Evolutionary conservation across 495 filamentous ascomycete genomes (phyloP).

Genomic region (Apiosordaria backusii): DNA sequence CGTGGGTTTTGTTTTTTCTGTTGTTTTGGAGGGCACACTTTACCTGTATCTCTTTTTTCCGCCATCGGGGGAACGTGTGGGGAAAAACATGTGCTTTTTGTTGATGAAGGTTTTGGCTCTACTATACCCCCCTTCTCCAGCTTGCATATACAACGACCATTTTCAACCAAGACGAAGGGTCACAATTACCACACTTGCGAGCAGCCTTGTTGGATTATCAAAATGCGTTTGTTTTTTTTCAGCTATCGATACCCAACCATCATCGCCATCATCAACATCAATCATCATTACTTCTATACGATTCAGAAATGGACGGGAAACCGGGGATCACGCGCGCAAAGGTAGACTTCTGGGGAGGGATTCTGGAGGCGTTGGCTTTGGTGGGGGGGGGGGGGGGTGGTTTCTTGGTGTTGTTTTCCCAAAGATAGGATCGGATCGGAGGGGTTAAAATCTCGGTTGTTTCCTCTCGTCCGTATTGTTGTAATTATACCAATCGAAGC

Average conservation of each 20-base stretch:
- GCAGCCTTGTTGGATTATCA: not conserved
- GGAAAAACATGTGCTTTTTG: constrained; percentile 3
- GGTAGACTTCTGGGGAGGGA: not conserved
- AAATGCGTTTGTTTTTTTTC: not conserved
- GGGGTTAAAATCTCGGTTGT: not conserved
- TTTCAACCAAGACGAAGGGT: not conserved
- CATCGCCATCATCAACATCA: not conserved
- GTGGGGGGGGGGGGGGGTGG: too few relatives aligned
- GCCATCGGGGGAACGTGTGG: not conserved
- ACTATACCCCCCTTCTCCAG: not conserved
- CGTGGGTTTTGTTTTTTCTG: not conserved
- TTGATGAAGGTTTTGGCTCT: not conserved
- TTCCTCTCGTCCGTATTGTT: not conserved
- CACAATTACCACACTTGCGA: not conserved
- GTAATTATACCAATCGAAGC: not conserved
- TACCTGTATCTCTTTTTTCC: not conserved
- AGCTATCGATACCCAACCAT: not conserved
- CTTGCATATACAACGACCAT: not conserved
- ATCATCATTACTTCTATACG: not conserved
- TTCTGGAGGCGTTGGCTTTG: not conserved
- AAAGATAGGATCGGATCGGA: not conserved
- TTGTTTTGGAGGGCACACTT: not conserved
- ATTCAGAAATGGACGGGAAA: not conserved
- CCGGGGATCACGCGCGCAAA: not conserved
- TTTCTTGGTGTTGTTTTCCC: too few relatives aligned